Conservation (phyloP, 805 yeast genomes). For the Maudiozyma barnettii region DNA sequence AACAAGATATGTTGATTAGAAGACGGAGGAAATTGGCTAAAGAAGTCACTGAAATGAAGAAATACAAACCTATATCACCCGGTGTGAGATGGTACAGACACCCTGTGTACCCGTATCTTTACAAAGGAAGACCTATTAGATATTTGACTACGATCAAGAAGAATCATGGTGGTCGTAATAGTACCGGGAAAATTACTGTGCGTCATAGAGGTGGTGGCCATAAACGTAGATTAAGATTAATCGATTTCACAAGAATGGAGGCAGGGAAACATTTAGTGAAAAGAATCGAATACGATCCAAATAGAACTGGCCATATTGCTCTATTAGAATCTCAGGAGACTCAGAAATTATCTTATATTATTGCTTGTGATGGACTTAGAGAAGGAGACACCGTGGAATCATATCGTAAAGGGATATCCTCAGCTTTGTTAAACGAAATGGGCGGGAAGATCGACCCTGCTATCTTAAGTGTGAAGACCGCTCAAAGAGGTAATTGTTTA, state of each 20-base stretch:
- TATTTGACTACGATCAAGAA: slow-evolving; percentile 66
- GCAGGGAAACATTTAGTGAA: slow-evolving; percentile 71
- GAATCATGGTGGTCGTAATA: slow-evolving; percentile 79
- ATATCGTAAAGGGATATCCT: slow-evolving; percentile 81
- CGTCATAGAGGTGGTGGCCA: slow-evolving; percentile 98
- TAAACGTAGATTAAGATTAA: slow-evolving; percentile 72
- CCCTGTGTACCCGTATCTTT: slow-evolving; percentile 79
- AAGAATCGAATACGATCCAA: slow-evolving; percentile 93
- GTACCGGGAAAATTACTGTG: slow-evolving; percentile 78
- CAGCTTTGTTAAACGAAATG: slow-evolving; percentile 66
- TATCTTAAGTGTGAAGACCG: slow-evolving; percentile 71
- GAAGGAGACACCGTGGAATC: slow-evolving; percentile 87
- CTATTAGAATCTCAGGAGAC: slow-evolving; percentile 57
- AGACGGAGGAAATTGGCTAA: slow-evolving; percentile 66
- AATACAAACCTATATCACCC: slow-evolving; percentile 74
- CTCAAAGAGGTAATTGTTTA: slow-evolving; percentile 89
- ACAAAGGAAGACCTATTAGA: slow-evolving; percentile 74
- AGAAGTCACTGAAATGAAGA: slow-evolving; percentile 61
- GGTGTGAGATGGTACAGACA: slow-evolving; percentile 81
- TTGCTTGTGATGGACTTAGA: slow-evolving; percentile 88
- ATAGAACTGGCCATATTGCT: slow-evolving; percentile 89
- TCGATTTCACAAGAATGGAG: slow-evolving; percentile 61
- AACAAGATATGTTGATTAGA: slow-evolving; percentile 61
- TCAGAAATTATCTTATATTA: slow-evolving; percentile 61
- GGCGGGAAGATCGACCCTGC: slow-evolving; percentile 91